Evolutionary conservation across 768 basidiomycete genomes (phyloP).

Genomic region (Suillus variegatus): DNA sequence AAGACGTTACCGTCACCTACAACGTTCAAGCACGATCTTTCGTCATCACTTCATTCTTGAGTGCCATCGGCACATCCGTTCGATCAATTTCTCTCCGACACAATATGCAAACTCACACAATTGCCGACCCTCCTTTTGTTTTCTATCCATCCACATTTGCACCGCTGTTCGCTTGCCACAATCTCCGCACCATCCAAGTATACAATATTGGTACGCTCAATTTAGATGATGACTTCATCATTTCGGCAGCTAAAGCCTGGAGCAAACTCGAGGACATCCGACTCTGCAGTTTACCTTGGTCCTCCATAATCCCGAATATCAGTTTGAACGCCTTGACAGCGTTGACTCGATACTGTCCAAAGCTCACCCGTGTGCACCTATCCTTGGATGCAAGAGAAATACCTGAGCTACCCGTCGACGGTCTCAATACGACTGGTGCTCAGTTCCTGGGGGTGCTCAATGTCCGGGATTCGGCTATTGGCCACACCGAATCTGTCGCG

Average conservation of each 20-base stretch:
- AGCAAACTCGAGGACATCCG: conserved; percentile 25
- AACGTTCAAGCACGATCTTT: conserved; percentile 26
- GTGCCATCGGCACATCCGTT: conserved; percentile 7
- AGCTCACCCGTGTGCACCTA: conserved; percentile 19
- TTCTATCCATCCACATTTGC: conserved; percentile 25
- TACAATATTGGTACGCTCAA: conserved; percentile 28
- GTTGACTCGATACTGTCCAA: conserved; percentile 20
- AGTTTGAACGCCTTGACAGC: conserved; percentile 22
- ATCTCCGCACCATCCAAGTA: conserved; percentile 22
- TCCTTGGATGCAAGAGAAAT: conserved; percentile 27
- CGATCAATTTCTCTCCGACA: conserved; percentile 29
- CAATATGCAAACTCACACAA: conserved; percentile 23
- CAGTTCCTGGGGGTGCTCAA: conserved; percentile 26
- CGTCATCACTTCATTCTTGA: conserved; percentile 25
- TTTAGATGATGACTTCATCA: conserved; percentile 28
- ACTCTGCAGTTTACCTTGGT: conserved; percentile 31
- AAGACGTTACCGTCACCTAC: conserved; percentile 26
- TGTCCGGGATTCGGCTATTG: conserved; percentile 29
- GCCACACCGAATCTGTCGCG: conserved; percentile 26
- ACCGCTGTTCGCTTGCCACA: conserved; percentile 24
- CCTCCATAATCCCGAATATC: conserved; percentile 6
- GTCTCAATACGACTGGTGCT: background rate
- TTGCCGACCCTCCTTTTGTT: conserved; percentile 21
- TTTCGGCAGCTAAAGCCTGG: conserved; percentile 29
- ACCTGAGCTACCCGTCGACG: background rate